Base-by-base conservation (phyloP, 805 yeast genomes). In the Cyberlindnera misumaiensis region DNA sequence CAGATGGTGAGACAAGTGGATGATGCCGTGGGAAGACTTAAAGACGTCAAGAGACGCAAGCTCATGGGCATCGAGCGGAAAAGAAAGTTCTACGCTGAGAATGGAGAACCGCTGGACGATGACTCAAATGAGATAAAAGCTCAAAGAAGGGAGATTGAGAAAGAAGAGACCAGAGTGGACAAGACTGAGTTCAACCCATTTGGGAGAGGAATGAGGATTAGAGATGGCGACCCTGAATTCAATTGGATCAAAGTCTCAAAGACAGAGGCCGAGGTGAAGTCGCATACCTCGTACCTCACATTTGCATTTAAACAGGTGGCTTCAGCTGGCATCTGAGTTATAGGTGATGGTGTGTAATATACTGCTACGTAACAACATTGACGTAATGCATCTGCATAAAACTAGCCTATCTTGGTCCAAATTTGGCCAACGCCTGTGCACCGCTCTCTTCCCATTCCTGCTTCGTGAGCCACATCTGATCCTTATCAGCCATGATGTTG, bases 371-470 rank as follows among this genome's bases (percentile, higher is more conserved):
- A 12, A 27, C n/a, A 27, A 16, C 13, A 12, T 22, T 18, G 9
- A 10, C n/a, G 34, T 31, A 8, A 32, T 11, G 20, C 10, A 32
- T 20, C 12, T 13, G 11, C 17, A 22, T 22, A 20, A 5, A 32
- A 16, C 13, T n/a, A 20, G 4, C 20, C 40, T 67, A 88, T 64
- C 97, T 78, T 42, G 97, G 96, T 7, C 97, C 98, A 53, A 93
- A 77, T 64, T 93, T 93, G 27, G 73, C 65, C 62, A 93, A 75
- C 11, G 86, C 76, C 28, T 89, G 73, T 31, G 95, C 76, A 25
- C 98, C 98, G 56, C 83, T 87, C 68, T 93, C 98, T 60, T 87
- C 93, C 97, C 97, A 93, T 65, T 93, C 98, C 59, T 83, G 87
- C 60, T 84, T 89, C 38, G 86, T 71, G 50, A 93, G 77, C 98